phyloP scores from a whole-genome alignment of 345 rosid species.

The Populus deltoides region DNA sequence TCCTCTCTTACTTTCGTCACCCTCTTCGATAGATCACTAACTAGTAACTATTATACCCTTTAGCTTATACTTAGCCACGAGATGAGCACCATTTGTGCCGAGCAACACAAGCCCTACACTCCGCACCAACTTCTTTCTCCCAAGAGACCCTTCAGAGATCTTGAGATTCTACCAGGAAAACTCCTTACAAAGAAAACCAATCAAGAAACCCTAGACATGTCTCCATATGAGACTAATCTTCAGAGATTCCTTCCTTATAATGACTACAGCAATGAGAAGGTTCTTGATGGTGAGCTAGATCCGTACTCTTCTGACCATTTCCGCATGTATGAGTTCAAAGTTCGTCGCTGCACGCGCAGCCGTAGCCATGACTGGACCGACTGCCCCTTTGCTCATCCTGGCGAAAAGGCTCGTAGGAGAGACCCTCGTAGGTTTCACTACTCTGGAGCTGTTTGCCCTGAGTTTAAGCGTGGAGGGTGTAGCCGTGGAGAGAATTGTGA shows the following conservation, averaged over 20 bases:
- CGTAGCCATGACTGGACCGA: slow-evolving; percentile 97
- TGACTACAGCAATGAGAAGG: slow-evolving; percentile 14
- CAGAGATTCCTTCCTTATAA: slow-evolving; percentile 42
- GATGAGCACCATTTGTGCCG: slow-evolving; percentile 49
- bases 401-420: slow-evolving; percentile 87
- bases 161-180: slow-evolving; percentile 70
- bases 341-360: slow-evolving; percentile 81
- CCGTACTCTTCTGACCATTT: slow-evolving; percentile 77
- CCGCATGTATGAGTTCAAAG: slow-evolving; percentile 92
- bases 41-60: too few relatives aligned
- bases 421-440: slow-evolving; percentile 66
- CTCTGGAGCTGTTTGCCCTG: slow-evolving; percentile 66
- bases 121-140: slow-evolving; percentile 28
- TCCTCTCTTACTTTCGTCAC: neutral
- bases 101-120: slow-evolving; percentile 42
- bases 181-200: slow-evolving; percentile 28
- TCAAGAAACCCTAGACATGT: neutral
- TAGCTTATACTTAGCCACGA: neutral
- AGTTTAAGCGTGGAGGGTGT: slow-evolving; percentile 47
- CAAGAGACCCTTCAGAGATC: slow-evolving; percentile 27
- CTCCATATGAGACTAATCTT: slow-evolving; percentile 10
- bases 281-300: slow-evolving; percentile 25
- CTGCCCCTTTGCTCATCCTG: slow-evolving; percentile 86
- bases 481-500: slow-evolving; percentile 24
- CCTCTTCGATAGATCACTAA: neutral